Evolutionary conservation across 345 rosid species (phyloP).

Genomic region (Syzygium aqueum): DNA sequence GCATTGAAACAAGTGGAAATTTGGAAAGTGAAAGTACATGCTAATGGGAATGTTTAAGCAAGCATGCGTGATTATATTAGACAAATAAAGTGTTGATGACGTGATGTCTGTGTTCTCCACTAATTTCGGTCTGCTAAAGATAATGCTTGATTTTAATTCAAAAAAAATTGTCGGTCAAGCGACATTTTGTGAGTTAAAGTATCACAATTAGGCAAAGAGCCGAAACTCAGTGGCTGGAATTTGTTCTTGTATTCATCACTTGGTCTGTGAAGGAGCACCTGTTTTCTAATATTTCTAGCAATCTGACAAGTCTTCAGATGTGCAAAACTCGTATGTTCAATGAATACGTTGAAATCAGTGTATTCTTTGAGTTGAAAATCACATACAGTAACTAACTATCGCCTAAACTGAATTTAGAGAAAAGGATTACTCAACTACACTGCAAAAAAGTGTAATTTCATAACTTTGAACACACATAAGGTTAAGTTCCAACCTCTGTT

Average conservation of each 20-base stretch:
- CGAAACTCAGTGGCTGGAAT: neutral
- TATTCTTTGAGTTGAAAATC: neutral
- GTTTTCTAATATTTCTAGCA: neutral
- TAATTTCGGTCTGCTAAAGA: neutral
- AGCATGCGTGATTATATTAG: neutral
- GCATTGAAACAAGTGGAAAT: neutral
- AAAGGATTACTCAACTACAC: neutral
- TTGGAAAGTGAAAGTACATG: neutral
- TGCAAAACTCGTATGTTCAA: neutral
- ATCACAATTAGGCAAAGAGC: neutral
- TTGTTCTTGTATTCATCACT: neutral
- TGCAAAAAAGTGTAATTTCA: neutral
- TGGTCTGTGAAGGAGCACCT: neutral
- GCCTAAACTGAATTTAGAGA: neutral
- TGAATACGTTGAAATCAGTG: neutral
- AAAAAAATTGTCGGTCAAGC: neutral
- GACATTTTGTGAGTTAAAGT: neutral
- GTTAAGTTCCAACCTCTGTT: neutral
- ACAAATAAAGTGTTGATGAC: neutral
- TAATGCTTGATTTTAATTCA: neutral
- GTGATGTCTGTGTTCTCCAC: neutral
- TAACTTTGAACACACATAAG: neutral
- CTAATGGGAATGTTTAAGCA: neutral
- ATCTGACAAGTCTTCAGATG: neutral
- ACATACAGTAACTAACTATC: neutral